Percentiles rank a stretch among this genome's conserved stretches.
Evolutionary conservation across 768 basidiomycete species (phyloP).

Genomic region (Paxillus rubicundulus): DNA sequence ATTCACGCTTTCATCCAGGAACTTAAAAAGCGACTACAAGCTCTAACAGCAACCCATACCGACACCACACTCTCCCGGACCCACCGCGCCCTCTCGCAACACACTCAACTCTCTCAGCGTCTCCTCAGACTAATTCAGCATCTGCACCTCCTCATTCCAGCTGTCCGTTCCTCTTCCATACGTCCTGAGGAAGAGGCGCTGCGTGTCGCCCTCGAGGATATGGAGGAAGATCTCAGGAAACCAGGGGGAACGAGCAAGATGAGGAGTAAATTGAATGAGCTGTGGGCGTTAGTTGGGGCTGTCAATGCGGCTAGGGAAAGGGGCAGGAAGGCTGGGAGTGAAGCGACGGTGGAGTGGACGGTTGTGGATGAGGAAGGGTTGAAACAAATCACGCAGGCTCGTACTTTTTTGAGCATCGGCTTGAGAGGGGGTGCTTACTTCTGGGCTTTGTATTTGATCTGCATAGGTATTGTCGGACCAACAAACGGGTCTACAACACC

Average conservation of each 20-base stretch:
- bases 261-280: conserved; percentile 72
- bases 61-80: conserved; percentile 68
- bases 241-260: conserved; percentile 54
- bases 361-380: conserved; percentile 88
- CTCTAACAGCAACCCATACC: conserved; percentile 59
- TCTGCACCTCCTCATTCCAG: conserved; percentile 74
- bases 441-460: conserved; percentile 5
- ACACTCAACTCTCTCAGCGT: conserved; percentile 70
- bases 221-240: conserved; percentile 66
- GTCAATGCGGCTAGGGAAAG: conserved; percentile 57
- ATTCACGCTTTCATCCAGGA: conserved; percentile 41
- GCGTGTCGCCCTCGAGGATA: conserved; percentile 65
- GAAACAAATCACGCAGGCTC: conserved; percentile 69
- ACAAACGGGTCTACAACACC: conserved; percentile 75
- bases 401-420: conserved; percentile 14
- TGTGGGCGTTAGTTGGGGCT: conserved; percentile 83
- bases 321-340: conserved; percentile 40
- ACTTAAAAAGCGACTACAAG: conserved; percentile 59
- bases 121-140: conserved; percentile 70
- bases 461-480: conserved; percentile 70
- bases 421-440: neutral
- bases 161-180: conserved; percentile 70
- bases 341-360: conserved; percentile 60
- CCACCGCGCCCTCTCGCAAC: conserved; percentile 56
- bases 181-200: conserved; percentile 79